Conservation (phyloP, 371 early-diverging fungal genomes). For the Circinella minor region DNA sequence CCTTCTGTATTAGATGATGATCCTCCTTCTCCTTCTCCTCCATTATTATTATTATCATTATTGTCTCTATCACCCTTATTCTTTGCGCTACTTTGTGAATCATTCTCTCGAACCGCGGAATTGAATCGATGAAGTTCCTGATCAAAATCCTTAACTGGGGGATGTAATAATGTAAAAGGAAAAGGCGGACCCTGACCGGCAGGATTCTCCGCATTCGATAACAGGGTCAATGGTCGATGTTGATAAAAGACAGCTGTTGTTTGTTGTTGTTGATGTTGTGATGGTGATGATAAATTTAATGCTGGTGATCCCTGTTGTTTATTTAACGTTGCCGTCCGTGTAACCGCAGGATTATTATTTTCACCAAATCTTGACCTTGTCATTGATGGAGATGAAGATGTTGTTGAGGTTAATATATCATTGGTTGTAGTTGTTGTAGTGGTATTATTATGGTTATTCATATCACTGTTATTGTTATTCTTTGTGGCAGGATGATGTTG, state of each 20-base stretch:
- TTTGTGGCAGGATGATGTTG: not conserved
- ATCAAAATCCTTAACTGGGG: slow-evolving; percentile 6
- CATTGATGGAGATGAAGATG: not conserved
- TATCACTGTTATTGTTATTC: not conserved
- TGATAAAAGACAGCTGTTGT: slow-evolving; percentile 19
- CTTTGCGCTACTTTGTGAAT: not conserved
- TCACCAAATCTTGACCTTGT: not conserved
- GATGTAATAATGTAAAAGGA: slow-evolving; percentile 15
- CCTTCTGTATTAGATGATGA: not conserved
- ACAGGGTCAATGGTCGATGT: slow-evolving; percentile 24
- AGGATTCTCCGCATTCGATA: not conserved
- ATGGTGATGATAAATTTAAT: not conserved
- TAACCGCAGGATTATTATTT: too few species aligned
- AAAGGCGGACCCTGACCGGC: slow-evolving; percentile 14
- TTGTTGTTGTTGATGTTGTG: not conserved
- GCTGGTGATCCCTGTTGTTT: too few species aligned
- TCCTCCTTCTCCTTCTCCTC: not conserved
- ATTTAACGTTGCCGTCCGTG: too few species aligned
- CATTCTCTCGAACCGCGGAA: slow-evolving; percentile 6
- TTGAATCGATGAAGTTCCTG: not conserved
- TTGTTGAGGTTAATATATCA: too few species aligned
- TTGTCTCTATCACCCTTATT: not conserved
- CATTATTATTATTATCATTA: too few species aligned
- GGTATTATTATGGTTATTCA: not conserved
- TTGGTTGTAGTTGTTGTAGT: not conserved